phyloP scores from a whole-genome alignment of 208 protist species.

The Trypanosoma scelopori region DNA sequence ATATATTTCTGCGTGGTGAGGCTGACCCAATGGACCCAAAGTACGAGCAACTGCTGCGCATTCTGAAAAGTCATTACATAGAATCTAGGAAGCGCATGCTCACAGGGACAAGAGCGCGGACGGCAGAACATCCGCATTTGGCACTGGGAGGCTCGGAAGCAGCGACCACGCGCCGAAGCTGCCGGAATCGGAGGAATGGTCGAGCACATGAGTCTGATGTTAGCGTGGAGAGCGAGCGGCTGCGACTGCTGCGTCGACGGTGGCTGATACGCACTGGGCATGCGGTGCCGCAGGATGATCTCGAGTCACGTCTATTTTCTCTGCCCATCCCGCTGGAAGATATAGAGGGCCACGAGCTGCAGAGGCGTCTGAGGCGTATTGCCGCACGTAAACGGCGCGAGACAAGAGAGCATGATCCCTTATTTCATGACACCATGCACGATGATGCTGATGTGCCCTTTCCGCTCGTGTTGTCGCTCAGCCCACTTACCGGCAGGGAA shows the following conservation, averaged over 20 bases:
- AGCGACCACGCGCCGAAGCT: neutral
- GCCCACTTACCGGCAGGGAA: constrained; percentile 43
- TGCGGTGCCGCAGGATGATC: constrained; percentile 32
- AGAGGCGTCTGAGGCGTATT: constrained; percentile 27
- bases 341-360: constrained; percentile 34
- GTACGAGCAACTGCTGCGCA: constrained; percentile 49
- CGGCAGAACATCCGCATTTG: neutral
- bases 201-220: neutral
- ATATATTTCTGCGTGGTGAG: constrained; percentile 51
- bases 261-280: constrained; percentile 45
- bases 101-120: neutral
- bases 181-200: neutral
- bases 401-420: constrained; percentile 24
- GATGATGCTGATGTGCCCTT: neutral
- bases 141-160: neutral
- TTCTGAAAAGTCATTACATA: constrained; percentile 60
- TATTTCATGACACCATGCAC: constrained; percentile 28
- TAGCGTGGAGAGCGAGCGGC: constrained; percentile 25
- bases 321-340: constrained; percentile 60
- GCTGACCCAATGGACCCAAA: constrained; percentile 74
- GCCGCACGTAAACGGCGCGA: constrained; percentile 30
- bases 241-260: constrained; percentile 54
- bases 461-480: constrained; percentile 47
- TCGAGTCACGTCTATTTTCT: constrained; percentile 50
- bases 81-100: constrained; percentile 26